Conservation (phyloP, 2,329 filamentous ascomycete genomes). For the Arthrobotrys sinensis region DNA sequence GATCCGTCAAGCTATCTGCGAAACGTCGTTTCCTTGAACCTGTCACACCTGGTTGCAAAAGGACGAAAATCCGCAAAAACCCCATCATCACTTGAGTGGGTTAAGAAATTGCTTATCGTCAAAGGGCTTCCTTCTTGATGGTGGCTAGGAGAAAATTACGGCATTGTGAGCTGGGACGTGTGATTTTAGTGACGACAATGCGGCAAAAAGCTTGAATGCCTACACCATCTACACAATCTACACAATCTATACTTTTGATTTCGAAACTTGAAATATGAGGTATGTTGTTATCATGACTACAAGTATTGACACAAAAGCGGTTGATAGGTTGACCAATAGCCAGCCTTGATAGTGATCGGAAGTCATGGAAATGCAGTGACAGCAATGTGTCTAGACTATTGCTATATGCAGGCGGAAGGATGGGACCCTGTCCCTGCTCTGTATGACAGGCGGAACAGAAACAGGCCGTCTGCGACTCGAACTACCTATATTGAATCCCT, state of each 20-base stretch:
- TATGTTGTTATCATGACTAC: conserved; percentile 26
- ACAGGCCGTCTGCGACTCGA: conserved; percentile 10
- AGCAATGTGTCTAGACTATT: conserved; percentile 13
- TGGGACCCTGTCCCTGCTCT: conserved; percentile 33
- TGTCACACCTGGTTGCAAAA: conserved; percentile 21
- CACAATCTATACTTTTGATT: conserved; percentile 11
- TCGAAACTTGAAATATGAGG: conserved; percentile 1
- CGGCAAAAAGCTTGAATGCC: conserved; percentile 28
- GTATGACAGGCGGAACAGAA: conserved; percentile 32
- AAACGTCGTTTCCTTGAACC: conserved; percentile 34
- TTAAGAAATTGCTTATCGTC: conserved; percentile 21
- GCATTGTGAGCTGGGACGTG: conserved; percentile 24
- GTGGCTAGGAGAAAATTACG: conserved; percentile 11
- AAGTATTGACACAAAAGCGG: conserved; percentile 3
- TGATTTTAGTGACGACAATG: conserved; percentile 56
- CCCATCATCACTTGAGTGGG: not conserved
- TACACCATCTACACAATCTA: conserved; percentile 5
- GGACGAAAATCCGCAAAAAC: conserved; percentile 30
- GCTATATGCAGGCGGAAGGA: conserved; percentile 21
- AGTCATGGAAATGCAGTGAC: conserved; percentile 14
- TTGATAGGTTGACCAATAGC: conserved; percentile 8
- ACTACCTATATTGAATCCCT: not conserved
- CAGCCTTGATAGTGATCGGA: conserved; percentile 20
- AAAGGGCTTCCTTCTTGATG: not conserved
- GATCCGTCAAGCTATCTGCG: conserved; percentile 13